Base-by-base conservation (phyloP, 768 basidiomycete species). In the Leccinum imitatum region DNA sequence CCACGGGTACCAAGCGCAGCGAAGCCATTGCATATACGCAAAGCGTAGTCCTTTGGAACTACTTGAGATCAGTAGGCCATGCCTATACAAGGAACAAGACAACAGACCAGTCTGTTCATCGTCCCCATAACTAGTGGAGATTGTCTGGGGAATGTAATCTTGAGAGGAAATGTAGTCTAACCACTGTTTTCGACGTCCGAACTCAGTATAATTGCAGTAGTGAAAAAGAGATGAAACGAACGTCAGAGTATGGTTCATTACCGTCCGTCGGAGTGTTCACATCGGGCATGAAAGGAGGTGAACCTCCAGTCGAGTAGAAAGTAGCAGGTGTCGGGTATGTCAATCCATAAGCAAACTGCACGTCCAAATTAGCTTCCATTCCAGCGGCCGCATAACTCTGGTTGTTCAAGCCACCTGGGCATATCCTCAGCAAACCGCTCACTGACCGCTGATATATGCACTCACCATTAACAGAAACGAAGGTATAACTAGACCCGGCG, bases 41-140 rank as follows among this genome's bases (percentile, higher is more conserved):
- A 63, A 10, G 88, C 86, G 64, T 80, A 88, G 57, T 71, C 76
- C 54, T 69, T 55, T n/a, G 89, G 87, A 23, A 90, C 86, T 85
- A 48, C 19, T 3, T 19, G 6, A 9, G 15, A 25, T 61, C n/a
- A 68, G 59, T 31, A 68, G 58, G 53, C 0, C 3, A 59, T 25
- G 50, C 11, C 15, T 4, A 15, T 4, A 31, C 25, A 23, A 47
- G 0, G 3, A 37, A 33, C 17, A 23, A 31, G 53, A 37, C 3
- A 37, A 25, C 4, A 10, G 27, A 86, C 87, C 82, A 19, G 87
- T 85, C 68, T 88, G 87, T 58, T 91, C 90, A 60, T 84, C 80
- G 52, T 91, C 89, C 6, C 80, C 86, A 67, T 91, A 91, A 63
- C 86, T 87, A 0, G 87, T 90, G 0, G 87, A 87, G 53, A 91